Evolutionary conservation across 139 green algal genomes (phyloP), one percentile per base, ranked within the genome.

Genomic region (Nannochloris sp.): DNA sequence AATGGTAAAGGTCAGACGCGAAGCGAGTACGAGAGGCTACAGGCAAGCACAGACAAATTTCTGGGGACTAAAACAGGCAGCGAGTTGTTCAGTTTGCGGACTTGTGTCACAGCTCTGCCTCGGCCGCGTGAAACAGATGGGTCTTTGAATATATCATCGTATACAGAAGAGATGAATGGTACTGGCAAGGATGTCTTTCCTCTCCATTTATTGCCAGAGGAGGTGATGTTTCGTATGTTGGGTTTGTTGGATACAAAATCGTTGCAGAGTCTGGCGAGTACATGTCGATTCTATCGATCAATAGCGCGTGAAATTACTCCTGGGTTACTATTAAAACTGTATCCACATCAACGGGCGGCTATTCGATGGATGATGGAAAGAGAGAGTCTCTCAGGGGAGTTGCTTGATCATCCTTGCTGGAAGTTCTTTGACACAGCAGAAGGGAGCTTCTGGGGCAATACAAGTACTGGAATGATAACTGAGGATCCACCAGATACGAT

Each of bases 281-380:
- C 67, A 3, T 86, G 77, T 72, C 56, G 59, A 6, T 44, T 69
- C 28, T 62, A 85, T 25, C 69, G 63, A 2, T 33, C 36, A 4
- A 20, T 74, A 2, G 57, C 69, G 4, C 44, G 20, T 9, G 78
- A 84, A 16, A 67, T 72, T 2, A 68, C 76, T 5, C 82, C 85
- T 5, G 80, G 72, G 9, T 62, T 91, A 36, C 49, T 71, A 31
- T 75, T 88, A 10, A 55, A 57, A 14, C 77, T 91, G 10, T 87
- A 77, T 49, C 79, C 76, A 0, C 84, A 91, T 51, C 82, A 86
- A 77, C 56, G 79, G 5, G 70, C 69, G 0, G 85, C 80, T 3
- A 49, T 91, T 56, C 58, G 63, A 31, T 91, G 83, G 83, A 91
- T 91, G 85, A 66, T 80, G 48, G 11, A 56, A 26, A 69, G 76